Percentiles rank a stretch among this genome's conserved stretches.
These are phyloP conservation scores for Colletotrichum graminicola DNA, from an alignment of 2,329 filamentous ascomycete genomes.

Conservation along the genomic window DNA sequence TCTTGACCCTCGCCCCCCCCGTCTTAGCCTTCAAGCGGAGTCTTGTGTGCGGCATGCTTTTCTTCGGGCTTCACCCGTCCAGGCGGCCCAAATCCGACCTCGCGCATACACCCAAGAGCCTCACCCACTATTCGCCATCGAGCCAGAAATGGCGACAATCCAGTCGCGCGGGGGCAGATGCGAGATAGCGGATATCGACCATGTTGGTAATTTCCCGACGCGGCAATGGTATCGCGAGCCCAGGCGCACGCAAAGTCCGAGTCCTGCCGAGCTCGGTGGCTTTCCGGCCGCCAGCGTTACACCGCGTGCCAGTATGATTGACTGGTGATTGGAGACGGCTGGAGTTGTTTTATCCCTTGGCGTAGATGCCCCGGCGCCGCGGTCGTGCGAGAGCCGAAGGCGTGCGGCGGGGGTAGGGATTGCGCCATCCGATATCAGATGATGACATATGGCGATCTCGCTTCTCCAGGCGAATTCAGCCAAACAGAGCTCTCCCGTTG, in stretches of 20 bases:
- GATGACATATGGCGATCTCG: conserved; percentile 37
- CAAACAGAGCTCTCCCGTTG: conserved; percentile 6
- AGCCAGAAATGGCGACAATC: conserved; percentile 35
- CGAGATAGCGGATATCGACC: conserved; percentile 23
- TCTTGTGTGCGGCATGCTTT: conserved; percentile 20
- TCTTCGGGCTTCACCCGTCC: background rate
- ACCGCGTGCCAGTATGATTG: background rate
- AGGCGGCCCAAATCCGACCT: conserved; percentile 19
- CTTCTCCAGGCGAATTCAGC: conserved; percentile 21
- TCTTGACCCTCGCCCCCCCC: background rate
- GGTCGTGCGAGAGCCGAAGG: conserved; percentile 7
- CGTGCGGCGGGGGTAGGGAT: conserved; percentile 25
- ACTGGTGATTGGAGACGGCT: background rate
- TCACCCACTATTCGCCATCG: conserved; percentile 37
- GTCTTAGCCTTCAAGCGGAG: background rate
- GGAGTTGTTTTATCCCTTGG: background rate
- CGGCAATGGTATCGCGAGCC: conserved; percentile 19
- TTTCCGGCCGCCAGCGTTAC: background rate
- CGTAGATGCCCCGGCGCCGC: background rate
- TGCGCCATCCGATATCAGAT: conserved; percentile 43
- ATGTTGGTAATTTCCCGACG: conserved; percentile 28
- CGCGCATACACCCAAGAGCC: background rate
- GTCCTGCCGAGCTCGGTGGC: conserved; percentile 23
- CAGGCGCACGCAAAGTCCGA: background rate
- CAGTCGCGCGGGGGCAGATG: conserved; percentile 19